These are phyloP conservation scores for Thraustochytrium striatum DNA, from an alignment of 352 stramenopile genomes.

Conservation along the genomic window DNA sequence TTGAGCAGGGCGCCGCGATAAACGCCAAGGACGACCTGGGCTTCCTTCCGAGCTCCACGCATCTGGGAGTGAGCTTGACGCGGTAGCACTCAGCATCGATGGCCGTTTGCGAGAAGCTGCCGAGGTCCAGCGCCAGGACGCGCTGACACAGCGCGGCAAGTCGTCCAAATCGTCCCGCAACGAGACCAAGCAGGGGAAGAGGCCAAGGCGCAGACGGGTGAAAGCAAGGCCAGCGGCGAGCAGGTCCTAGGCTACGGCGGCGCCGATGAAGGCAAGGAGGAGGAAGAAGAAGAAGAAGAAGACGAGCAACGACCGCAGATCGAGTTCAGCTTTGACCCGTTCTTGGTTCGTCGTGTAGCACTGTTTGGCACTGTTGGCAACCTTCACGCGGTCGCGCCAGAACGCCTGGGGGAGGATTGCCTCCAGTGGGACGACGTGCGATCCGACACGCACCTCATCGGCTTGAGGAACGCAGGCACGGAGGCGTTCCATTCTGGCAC, in stretches of 20 bases:
- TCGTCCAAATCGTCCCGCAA: not conserved
- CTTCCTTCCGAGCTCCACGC: not conserved
- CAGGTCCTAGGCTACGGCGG: no score
- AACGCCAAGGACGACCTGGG: slow-evolving; percentile 7
- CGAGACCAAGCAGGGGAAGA: slow-evolving; percentile 17
- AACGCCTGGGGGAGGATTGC: not conserved
- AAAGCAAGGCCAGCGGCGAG: not conserved
- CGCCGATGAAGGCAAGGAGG: not conserved
- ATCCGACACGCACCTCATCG: slow-evolving; percentile 9
- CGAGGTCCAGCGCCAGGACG: no score
- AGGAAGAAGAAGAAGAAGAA: not conserved
- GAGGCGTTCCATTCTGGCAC: not conserved
- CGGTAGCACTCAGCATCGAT: not conserved
- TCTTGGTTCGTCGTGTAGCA: not conserved
- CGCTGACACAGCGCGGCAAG: no score
- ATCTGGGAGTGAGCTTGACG: not conserved
- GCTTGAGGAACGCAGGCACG: not conserved
- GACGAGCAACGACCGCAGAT: not conserved
- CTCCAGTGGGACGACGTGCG: slow-evolving; percentile 1
- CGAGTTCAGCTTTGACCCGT: slow-evolving; percentile 15
- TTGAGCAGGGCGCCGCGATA: not conserved
- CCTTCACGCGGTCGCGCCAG: not conserved
- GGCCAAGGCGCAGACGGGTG: not conserved
- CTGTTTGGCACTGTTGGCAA: slow-evolving; percentile 30
- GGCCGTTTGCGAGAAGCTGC: no score